Evolutionary conservation across 2,329 filamentous ascomycete genomes (phyloP).

Genomic region (Cercospora janseana): DNA sequence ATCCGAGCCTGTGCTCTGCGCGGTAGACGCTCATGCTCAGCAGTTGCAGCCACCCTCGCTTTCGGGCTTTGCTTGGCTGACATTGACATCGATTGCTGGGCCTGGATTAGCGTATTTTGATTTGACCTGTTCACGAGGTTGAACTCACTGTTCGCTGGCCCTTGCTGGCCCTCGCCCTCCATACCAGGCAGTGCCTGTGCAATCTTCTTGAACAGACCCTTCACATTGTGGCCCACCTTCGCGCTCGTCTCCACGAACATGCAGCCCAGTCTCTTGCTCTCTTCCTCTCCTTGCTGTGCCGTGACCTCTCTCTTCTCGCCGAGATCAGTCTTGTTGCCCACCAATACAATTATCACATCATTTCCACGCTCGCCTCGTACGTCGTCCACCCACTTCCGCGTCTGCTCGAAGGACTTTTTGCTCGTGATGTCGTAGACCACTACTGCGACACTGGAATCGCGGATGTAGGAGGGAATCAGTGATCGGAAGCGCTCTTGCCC

Average conservation of each 20-base stretch:
- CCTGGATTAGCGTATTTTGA: conserved; percentile 21
- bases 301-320: conserved; percentile 98
- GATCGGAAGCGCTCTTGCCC: conserved; percentile 97
- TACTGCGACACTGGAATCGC: conserved; percentile 94
- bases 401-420: conserved; percentile 96
- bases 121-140: neutral
- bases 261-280: conserved; percentile 94
- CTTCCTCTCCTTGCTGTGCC: conserved; percentile 91
- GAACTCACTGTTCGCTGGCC: conserved; percentile 74
- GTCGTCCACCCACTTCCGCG: conserved; percentile 98
- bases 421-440: conserved; percentile 92
- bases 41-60: conserved; percentile 41
- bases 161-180: conserved; percentile 82
- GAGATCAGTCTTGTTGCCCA: conserved; percentile 98
- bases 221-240: conserved; percentile 97
- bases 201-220: conserved; percentile 95
- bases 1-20: neutral
- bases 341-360: conserved; percentile 97
- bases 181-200: conserved; percentile 96
- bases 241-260: conserved; percentile 99
- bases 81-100: conserved; percentile 40
- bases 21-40: conserved; percentile 21
- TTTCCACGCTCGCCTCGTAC: conserved; percentile 94
- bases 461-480: conserved; percentile 96
- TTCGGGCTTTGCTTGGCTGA: conserved; percentile 37